phyloP scores from a whole-genome alignment of 129 eudicot species.

The Oenanthe sinensis region DNA sequence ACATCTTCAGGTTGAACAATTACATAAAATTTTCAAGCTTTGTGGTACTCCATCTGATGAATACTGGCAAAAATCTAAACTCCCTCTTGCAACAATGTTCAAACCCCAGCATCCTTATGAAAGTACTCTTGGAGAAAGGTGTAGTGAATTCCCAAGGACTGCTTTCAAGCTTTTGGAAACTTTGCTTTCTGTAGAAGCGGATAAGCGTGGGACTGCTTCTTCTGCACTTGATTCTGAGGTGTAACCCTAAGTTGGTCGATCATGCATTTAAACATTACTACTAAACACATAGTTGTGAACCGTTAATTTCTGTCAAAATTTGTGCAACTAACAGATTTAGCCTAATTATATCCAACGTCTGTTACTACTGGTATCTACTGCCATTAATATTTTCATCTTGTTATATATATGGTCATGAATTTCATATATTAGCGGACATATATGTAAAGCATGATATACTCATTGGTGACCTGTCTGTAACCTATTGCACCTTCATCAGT shows the following conservation, averaged over 20 bases:
- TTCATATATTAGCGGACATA: neutral
- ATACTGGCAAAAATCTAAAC: slow-evolving; percentile 51
- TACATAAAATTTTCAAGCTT: slow-evolving; percentile 56
- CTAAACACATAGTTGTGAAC: neutral
- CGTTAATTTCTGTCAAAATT: neutral
- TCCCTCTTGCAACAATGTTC: slow-evolving; percentile 54
- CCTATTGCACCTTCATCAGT: slow-evolving; percentile 37
- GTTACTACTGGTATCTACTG: neutral
- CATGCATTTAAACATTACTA: neutral
- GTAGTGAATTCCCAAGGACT: slow-evolving; percentile 31
- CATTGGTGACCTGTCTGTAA: slow-evolving; percentile 10
- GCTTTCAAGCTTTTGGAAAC: slow-evolving; percentile 36
- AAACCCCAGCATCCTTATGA: slow-evolving; percentile 56
- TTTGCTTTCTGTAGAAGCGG: slow-evolving; percentile 43
- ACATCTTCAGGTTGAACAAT: slow-evolving; percentile 43
- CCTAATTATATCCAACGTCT: neutral
- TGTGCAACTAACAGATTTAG: neutral
- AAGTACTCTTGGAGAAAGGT: slow-evolving; percentile 36
- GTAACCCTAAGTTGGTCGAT: slow-evolving; percentile 22
- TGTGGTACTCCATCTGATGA: slow-evolving; percentile 63
- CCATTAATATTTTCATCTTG: neutral
- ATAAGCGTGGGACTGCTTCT: slow-evolving; percentile 48
- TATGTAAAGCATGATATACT: neutral
- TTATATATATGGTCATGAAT: neutral
- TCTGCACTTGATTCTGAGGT: slow-evolving; percentile 63